phyloP scores from a whole-genome alignment of 352 stramenopile genomes.

The Phytophthora cryptogea region DNA sequence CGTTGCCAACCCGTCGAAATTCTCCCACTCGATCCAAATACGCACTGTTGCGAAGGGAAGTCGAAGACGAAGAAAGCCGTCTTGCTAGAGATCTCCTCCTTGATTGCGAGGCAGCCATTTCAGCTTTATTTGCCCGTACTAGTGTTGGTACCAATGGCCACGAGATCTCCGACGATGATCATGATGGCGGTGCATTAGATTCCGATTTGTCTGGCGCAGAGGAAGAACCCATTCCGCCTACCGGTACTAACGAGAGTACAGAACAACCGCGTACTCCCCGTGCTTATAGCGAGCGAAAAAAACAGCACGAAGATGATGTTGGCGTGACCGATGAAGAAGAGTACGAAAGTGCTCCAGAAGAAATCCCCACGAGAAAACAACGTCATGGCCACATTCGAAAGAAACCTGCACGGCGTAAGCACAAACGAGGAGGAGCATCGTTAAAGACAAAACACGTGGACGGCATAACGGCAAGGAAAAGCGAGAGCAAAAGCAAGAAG shows the following conservation, averaged over 20 bases:
- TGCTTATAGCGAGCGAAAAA: background rate
- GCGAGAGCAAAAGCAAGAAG: constrained; percentile 31
- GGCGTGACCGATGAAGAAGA: constrained; percentile 15
- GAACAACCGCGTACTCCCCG: constrained; percentile 5
- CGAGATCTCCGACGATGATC: constrained; percentile 10
- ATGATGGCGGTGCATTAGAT: constrained; percentile 29
- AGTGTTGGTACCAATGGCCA: constrained; percentile 31
- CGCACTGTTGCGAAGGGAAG: background rate
- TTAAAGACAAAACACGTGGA: constrained; percentile 26
- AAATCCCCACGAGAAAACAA: constrained; percentile 16
- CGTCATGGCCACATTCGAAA: constrained; percentile 10
- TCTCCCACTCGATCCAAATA: background rate
- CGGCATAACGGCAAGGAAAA: constrained; percentile 16
- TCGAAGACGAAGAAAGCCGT: constrained; percentile 30
- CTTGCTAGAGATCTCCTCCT: constrained; percentile 45
- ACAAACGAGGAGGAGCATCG: constrained; percentile 3
- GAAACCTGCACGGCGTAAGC: constrained; percentile 25
- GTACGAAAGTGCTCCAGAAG: constrained; percentile 45
- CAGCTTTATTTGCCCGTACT: constrained; percentile 48
- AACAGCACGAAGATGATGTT: background rate
- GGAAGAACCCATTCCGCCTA: constrained; percentile 67
- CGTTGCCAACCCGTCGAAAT: constrained; percentile 1
- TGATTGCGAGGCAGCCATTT: constrained; percentile 67
- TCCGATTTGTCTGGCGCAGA: constrained; percentile 71
- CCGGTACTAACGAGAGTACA: constrained; percentile 13